Conservation (phyloP, 768 basidiomycete genomes). For the Xanthoconium purpureum region DNA sequence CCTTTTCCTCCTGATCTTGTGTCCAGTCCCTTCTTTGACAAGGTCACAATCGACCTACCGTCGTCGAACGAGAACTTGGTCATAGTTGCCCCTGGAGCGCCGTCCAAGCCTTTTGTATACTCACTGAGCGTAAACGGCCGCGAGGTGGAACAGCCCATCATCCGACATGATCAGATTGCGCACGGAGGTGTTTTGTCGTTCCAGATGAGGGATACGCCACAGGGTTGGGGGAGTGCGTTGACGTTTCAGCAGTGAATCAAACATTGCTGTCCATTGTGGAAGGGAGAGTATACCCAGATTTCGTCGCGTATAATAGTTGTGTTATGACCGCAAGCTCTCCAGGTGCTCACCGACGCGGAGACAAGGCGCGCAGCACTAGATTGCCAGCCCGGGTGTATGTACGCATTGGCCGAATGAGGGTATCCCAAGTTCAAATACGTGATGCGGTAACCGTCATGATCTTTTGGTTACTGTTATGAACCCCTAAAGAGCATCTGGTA, state of each 20-base stretch:
- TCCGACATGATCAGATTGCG: conserved; percentile 60
- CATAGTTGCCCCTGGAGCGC: conserved; percentile 56
- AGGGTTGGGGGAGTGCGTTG: conserved; percentile 38
- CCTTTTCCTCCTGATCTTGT: not conserved
- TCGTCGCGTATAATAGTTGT: no score
- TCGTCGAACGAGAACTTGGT: conserved; percentile 35
- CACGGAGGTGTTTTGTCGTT: conserved; percentile 58
- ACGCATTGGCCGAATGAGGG: no score
- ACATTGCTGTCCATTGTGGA: no score
- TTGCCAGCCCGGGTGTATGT: no score
- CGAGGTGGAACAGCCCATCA: conserved; percentile 41
- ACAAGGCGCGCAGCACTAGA: no score
- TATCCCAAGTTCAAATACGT: no score
- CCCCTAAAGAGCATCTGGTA: no score
- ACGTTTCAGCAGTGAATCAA: not conserved
- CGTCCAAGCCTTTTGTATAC: conserved; percentile 57
- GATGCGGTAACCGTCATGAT: no score
- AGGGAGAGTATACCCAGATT: no score
- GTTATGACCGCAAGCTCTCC: no score
- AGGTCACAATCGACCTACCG: conserved; percentile 55
- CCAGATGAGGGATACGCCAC: conserved; percentile 56
- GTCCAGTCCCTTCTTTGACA: conserved; percentile 51
- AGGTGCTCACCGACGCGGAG: no score
- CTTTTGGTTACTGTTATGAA: no score
- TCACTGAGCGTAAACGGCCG: conserved; percentile 56